Conservation (phyloP, 805 yeast genomes). For the Teunomyces aglyptinius region DNA sequence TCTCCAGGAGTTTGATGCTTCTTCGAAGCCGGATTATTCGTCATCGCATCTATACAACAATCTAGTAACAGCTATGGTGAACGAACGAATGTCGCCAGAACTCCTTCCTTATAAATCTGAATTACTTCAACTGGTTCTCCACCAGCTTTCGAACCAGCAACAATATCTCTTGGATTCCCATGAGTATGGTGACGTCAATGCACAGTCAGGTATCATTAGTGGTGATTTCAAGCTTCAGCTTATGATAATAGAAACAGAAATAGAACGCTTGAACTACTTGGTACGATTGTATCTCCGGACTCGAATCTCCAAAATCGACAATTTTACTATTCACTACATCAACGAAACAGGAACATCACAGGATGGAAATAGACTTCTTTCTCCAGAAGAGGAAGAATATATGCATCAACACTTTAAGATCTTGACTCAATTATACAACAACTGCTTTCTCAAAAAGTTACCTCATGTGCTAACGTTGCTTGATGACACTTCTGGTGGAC, state of each 20-base stretch:
- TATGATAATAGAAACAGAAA: conserved; percentile 85
- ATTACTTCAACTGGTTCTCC: conserved; percentile 56
- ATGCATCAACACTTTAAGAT: conserved; percentile 67
- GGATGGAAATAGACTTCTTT: conserved; percentile 9
- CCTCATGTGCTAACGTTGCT: conserved; percentile 70
- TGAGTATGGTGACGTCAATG: conserved; percentile 62
- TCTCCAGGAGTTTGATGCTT: conserved; percentile 57
- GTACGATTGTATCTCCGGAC: conserved; percentile 80
- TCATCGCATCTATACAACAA: conserved; percentile 17
- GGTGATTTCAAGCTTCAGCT: conserved; percentile 58
- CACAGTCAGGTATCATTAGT: conserved; percentile 26
- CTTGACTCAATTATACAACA: conserved; percentile 61
- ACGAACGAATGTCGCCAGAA: conserved; percentile 86
- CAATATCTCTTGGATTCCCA: conserved; percentile 75
- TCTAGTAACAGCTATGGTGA: conserved; percentile 68
- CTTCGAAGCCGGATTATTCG: conserved; percentile 5
- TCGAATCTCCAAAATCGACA: conserved; percentile 73
- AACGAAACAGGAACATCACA: conserved; percentile 20
- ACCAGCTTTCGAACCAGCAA: conserved; percentile 63
- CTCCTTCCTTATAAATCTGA: conserved; percentile 69
- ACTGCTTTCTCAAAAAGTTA: conserved; percentile 61
- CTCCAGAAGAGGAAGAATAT: conserved; percentile 57
- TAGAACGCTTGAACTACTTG: conserved; percentile 81
- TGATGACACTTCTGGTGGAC: conserved; percentile 62
- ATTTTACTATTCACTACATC: conserved; percentile 58